phyloP scores from a whole-genome alignment of 306 rosid species.

The Cicer yamashitae region DNA sequence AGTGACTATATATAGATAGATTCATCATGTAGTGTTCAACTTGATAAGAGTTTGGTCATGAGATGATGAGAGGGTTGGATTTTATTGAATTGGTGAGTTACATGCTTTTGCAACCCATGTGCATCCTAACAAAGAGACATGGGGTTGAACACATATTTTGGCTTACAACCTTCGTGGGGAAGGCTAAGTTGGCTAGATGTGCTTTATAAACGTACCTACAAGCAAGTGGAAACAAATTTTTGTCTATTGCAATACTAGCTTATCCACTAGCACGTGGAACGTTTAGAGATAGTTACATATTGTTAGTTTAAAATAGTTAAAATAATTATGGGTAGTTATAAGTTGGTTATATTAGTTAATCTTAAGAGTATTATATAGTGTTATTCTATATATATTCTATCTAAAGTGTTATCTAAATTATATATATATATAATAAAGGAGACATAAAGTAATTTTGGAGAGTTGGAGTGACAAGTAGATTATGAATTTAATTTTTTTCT shows the following conservation, averaged over 20 bases:
- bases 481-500: too few relatives aligned
- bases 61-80: background rate
- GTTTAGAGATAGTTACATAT: too few relatives aligned
- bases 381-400: too few relatives aligned
- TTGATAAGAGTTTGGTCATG: background rate
- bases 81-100: background rate
- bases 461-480: too few relatives aligned
- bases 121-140: conserved; percentile 24
- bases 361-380: too few relatives aligned
- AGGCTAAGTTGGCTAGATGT: conserved; percentile 8
- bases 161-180: conserved; percentile 2
- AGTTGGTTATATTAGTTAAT: too few relatives aligned
- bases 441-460: too few relatives aligned
- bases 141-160: background rate
- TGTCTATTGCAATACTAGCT: background rate
- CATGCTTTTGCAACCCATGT: background rate
- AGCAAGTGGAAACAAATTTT: background rate
- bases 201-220: background rate
- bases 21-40: conserved; percentile 1
- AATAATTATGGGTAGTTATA: too few relatives aligned
- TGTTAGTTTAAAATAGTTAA: too few relatives aligned
- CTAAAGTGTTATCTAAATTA: too few relatives aligned
- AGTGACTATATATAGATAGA: background rate
- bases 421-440: too few relatives aligned
- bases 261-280: background rate